Conservation (phyloP, 306 rosid genomes). For the Pyrus betulifolia region DNA sequence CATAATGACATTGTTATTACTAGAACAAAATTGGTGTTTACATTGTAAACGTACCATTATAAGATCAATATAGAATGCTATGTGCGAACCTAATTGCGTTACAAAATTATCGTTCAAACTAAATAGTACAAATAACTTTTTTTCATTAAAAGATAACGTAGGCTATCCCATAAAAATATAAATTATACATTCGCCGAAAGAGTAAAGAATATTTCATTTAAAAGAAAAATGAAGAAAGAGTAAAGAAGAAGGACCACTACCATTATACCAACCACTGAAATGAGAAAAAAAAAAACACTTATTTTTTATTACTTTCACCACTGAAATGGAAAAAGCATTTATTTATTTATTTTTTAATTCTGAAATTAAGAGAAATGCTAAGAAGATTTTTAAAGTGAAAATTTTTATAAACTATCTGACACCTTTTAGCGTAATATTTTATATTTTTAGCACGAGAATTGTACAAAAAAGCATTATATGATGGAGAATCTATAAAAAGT, state of each 20-base stretch:
- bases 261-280: background rate
- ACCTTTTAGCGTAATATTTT: too few species aligned
- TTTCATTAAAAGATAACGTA: background rate
- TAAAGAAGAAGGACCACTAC: slow-evolving; percentile 10
- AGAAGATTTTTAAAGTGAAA: too few species aligned
- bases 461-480: too few species aligned
- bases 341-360: background rate
- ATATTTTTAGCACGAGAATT: too few species aligned
- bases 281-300: background rate
- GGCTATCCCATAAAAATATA: background rate
- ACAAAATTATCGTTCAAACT: background rate
- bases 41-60: background rate
- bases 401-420: accelerated
- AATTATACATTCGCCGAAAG: background rate
- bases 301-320: background rate
- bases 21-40: background rate
- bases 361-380: background rate
- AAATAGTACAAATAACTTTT: too few species aligned
- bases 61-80: background rate
- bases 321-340: background rate
- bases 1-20: too few species aligned
- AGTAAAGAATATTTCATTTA: background rate
- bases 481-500: too few species aligned
- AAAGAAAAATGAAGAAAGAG: background rate
- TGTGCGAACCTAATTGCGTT: background rate